These are phyloP conservation scores for Trichoderma erinaceum DNA, from an alignment of 495 filamentous ascomycete genomes.

Conservation along the genomic window DNA sequence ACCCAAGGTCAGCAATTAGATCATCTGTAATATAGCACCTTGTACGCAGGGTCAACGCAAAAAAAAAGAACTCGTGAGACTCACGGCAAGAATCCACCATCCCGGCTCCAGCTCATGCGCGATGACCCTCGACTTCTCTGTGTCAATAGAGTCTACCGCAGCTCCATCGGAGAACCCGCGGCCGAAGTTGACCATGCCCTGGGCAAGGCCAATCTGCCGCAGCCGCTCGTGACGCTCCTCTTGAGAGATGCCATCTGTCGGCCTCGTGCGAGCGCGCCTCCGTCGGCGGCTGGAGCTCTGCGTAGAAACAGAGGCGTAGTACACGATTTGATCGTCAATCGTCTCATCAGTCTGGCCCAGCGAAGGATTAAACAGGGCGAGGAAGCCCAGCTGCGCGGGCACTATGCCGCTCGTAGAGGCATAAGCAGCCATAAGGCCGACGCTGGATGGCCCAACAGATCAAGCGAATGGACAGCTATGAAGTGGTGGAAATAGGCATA, in stretches of 20 bases:
- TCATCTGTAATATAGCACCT: too few species aligned
- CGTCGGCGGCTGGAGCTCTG: constrained; percentile 30
- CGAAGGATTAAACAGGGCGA: constrained; percentile 90
- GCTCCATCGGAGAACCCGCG: constrained; percentile 74
- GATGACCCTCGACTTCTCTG: constrained; percentile 76
- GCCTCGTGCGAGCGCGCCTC: constrained; percentile 25
- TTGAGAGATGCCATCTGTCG: constrained; percentile 36
- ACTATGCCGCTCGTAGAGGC: constrained; percentile 31
- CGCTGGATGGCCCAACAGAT: neutral
- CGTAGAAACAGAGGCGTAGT: constrained; percentile 66
- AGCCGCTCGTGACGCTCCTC: constrained; percentile 74
- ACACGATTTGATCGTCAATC: constrained; percentile 82
- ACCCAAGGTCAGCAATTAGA: neutral
- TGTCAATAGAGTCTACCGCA: constrained; percentile 80
- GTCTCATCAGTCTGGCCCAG: constrained; percentile 86
- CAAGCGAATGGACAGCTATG: neutral
- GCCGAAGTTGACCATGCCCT: constrained; percentile 94
- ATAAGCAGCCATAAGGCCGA: constrained; percentile 5
- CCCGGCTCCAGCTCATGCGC: constrained; percentile 71
- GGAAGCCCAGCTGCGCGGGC: constrained; percentile 79
- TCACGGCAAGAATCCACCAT: constrained; percentile 93
- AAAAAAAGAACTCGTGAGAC: constrained; percentile 17
- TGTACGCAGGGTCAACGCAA: neutral
- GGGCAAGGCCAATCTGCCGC: constrained; percentile 91
- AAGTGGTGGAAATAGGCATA: neutral